Conservation (phyloP, 441 rosid species). For the Populus hybrid region DNA sequence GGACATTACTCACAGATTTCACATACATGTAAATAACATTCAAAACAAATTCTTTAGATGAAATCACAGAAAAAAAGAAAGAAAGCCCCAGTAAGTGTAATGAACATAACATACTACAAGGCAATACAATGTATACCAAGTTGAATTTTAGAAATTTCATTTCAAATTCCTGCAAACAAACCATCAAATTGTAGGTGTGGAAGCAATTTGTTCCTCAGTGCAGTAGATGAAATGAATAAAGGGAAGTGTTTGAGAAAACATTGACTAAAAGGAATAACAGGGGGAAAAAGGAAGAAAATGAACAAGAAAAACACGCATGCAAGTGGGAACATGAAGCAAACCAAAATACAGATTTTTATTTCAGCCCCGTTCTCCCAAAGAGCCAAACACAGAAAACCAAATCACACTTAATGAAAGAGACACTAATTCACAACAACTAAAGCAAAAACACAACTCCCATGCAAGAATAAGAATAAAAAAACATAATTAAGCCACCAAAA, state of each 20-base stretch:
- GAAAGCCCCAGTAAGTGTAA: background rate
- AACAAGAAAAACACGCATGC: background rate
- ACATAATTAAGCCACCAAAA: constrained; percentile 1
- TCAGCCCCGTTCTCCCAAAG: background rate
- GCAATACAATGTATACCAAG: background rate
- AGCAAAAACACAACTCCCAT: constrained; percentile 1
- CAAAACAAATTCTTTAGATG: background rate
- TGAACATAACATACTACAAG: background rate
- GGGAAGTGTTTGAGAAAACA: background rate
- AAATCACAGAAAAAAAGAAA: background rate
- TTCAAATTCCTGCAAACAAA: background rate
- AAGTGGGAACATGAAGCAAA: background rate
- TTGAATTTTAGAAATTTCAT: background rate
- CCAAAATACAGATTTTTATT: constrained; percentile 1
- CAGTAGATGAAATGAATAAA: background rate
- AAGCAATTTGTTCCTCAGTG: background rate
- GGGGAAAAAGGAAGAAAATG: background rate
- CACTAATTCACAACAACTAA: background rate
- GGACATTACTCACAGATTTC: background rate
- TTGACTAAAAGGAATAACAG: background rate
- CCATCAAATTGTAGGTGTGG: background rate
- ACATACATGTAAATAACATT: background rate
- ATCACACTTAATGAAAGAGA: background rate
- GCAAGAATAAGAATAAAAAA: background rate
- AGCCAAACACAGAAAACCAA: background rate